These are phyloP conservation scores for Plectosphaerella sp. DNA, from an alignment of 2,329 filamentous ascomycete genomes.

Conservation along the genomic window DNA sequence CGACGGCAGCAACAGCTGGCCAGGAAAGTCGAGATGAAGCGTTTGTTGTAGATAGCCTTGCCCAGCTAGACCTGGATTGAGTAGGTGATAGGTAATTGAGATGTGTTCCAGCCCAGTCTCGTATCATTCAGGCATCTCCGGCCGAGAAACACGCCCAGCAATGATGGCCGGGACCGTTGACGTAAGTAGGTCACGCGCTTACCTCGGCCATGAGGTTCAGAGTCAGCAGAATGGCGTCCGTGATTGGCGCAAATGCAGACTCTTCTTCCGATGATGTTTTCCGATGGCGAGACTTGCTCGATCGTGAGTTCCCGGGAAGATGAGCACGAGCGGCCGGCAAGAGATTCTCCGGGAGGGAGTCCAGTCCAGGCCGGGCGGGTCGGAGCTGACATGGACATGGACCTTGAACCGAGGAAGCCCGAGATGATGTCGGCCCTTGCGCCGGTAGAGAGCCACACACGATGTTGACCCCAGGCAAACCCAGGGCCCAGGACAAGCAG, in stretches of 20 bases:
- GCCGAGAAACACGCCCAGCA: too few species aligned
- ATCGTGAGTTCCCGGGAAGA: neutral
- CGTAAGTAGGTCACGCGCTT: too few species aligned
- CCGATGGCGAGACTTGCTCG: neutral
- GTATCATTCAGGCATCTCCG: too few species aligned
- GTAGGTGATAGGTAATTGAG: neutral
- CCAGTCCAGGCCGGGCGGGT: neutral
- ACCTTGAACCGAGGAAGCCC: neutral
- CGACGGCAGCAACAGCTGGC: neutral
- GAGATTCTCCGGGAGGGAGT: neutral
- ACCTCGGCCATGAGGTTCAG: too few species aligned
- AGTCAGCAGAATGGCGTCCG: neutral
- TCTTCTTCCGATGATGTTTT: neutral
- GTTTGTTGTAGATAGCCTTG: conserved; percentile 16
- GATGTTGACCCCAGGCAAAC: neutral
- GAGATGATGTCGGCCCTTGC: neutral
- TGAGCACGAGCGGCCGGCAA: neutral
- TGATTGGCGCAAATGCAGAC: neutral
- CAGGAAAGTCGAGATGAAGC: conserved; percentile 2
- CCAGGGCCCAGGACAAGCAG: neutral
- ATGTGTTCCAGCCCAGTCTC: neutral
- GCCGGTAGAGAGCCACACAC: neutral
- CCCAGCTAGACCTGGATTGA: conserved; percentile 17
- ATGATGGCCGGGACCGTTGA: too few species aligned
- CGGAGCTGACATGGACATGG: neutral